phyloP scores from a whole-genome alignment of 352 stramenopile genomes.

The Phytophthora hibernalis region DNA sequence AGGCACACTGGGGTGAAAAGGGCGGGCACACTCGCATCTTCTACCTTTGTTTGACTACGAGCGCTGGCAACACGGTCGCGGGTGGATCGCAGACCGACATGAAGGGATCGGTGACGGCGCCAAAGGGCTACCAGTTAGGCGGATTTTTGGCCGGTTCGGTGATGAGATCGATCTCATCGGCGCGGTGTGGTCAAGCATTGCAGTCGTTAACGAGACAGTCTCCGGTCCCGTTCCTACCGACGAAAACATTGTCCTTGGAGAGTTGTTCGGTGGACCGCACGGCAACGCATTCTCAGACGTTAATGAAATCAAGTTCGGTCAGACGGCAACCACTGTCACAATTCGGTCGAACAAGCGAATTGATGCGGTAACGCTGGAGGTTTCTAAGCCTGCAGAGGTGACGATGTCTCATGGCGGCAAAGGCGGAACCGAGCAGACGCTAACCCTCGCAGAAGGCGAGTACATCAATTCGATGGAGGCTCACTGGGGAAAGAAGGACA shows the following conservation, averaged over 20 bases:
- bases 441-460: conserved; percentile 42
- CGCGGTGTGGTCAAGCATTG: conserved; percentile 36
- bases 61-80: conserved; percentile 12
- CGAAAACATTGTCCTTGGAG: conserved; percentile 26
- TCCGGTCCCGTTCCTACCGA: conserved; percentile 11
- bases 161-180: conserved; percentile 29
- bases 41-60: conserved; percentile 24
- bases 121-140: conserved; percentile 29
- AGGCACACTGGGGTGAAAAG: conserved; percentile 17
- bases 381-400: conserved; percentile 18
- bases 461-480: conserved; percentile 41
- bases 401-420: conserved; percentile 47
- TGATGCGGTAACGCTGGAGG: conserved; percentile 49
- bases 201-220: conserved; percentile 23
- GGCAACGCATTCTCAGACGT: conserved; percentile 36
- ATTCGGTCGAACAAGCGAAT: conserved; percentile 38
- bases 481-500: conserved; percentile 52
- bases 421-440: conserved; percentile 41
- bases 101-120: conserved; percentile 17
- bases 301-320: conserved; percentile 26
- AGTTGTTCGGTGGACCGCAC: conserved; percentile 28
- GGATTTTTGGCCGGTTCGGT: conserved; percentile 32
- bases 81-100: conserved; percentile 24
- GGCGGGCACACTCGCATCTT: conserved; percentile 19
- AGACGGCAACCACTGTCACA: conserved; percentile 20